Evolutionary conservation across 305 asterid genomes (phyloP).

Genomic region (Fraxinus nigra): DNA sequence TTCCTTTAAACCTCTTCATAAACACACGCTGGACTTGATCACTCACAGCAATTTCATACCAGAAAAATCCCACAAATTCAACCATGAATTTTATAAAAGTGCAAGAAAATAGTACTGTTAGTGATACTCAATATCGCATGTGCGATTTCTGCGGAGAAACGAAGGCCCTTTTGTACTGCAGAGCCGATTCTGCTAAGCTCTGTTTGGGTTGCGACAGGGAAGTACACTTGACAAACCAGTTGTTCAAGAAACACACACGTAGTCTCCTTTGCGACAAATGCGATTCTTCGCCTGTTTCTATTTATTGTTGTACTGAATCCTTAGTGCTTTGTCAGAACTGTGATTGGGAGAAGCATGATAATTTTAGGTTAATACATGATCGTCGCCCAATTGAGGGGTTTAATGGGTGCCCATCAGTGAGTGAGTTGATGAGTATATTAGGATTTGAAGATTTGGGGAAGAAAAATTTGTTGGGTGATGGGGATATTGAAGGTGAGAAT

Average conservation of each 20-base stretch:
- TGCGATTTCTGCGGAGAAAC: conserved; percentile 81
- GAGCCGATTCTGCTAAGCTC: conserved; percentile 91
- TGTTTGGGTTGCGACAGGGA: conserved; percentile 78
- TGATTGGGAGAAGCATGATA: conserved; percentile 79
- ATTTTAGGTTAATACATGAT: conserved; percentile 43
- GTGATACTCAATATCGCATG: conserved; percentile 26
- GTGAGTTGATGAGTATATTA: conserved; percentile 52
- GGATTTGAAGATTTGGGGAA: conserved; percentile 79
- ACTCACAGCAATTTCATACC: conserved; percentile 3
- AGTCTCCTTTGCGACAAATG: conserved; percentile 81
- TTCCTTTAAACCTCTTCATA: not conserved
- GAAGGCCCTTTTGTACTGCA: conserved; percentile 70
- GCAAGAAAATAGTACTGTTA: conserved; percentile 17
- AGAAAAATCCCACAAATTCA: not conserved
- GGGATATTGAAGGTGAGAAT: conserved; percentile 20
- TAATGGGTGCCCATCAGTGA: conserved; percentile 63
- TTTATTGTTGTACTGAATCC: conserved; percentile 64
- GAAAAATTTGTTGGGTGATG: conserved; percentile 35
- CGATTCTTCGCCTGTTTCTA: conserved; percentile 65
- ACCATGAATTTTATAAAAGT: not conserved
- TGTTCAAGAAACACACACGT: conserved; percentile 75
- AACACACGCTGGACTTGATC: not conserved
- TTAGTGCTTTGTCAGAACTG: conserved; percentile 83
- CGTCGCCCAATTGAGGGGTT: conserved; percentile 87
- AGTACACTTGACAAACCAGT: conserved; percentile 89